Percentiles rank a stretch among this genome's conserved stretches.
Conservation (phyloP, 768 basidiomycete genomes). For the Termitomyces eurrhizus region DNA sequence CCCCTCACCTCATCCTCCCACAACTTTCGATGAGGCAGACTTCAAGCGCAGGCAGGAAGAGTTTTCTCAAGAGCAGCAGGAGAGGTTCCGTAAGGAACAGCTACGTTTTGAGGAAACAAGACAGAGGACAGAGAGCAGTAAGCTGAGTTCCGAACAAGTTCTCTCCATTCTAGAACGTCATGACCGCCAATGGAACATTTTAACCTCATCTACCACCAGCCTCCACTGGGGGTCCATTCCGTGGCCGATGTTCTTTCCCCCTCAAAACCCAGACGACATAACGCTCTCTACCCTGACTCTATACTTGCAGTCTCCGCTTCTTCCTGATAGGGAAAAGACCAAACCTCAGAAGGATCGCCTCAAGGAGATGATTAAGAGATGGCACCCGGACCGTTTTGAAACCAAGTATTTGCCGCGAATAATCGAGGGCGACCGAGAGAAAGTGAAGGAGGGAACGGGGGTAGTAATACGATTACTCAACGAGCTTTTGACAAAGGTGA, state of each 20-base stretch:
- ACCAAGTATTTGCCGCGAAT: constrained; percentile 64
- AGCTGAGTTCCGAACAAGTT: constrained; percentile 55
- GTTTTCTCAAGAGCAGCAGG: constrained; percentile 60
- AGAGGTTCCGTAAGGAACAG: constrained; percentile 66
- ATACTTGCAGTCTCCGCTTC: constrained; percentile 57
- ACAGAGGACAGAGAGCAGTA: constrained; percentile 42
- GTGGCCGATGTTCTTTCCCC: constrained; percentile 66
- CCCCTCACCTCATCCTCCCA: constrained; percentile 16
- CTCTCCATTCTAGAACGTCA: constrained; percentile 54
- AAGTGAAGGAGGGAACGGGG: constrained; percentile 70
- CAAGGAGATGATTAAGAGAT: constrained; percentile 68
- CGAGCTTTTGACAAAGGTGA: constrained; percentile 57
- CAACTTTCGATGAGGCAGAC: constrained; percentile 41
- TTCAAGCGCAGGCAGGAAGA: constrained; percentile 64
- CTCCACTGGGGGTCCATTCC: constrained; percentile 68
- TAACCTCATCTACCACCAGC: constrained; percentile 30
- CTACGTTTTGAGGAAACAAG: constrained; percentile 56
- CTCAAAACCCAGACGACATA: constrained; percentile 57
- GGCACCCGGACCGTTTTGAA: constrained; percentile 86
- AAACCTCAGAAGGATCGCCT: constrained; percentile 65
- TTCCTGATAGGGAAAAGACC: constrained; percentile 47
- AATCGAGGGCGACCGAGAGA: constrained; percentile 56
- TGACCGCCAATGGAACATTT: constrained; percentile 56
- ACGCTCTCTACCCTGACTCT: constrained; percentile 50
- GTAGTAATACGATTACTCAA: constrained; percentile 67